Conservation (phyloP, 306 rosid genomes). For the Geum urbanum region DNA sequence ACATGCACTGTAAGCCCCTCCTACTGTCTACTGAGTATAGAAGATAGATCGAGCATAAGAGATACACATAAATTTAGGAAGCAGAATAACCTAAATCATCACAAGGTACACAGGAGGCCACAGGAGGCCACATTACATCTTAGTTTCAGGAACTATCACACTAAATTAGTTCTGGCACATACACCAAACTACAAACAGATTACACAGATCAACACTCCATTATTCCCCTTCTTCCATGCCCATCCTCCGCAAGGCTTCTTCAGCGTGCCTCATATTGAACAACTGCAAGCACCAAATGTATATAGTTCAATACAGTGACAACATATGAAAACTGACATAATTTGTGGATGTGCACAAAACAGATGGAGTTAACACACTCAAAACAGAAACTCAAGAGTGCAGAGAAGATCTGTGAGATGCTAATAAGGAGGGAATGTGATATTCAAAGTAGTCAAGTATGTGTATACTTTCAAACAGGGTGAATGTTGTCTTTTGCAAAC, state of each 20-base stretch:
- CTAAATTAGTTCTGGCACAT: neutral
- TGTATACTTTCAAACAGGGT: too few species aligned
- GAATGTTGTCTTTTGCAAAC: neutral
- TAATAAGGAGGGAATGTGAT: neutral
- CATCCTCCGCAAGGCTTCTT: neutral
- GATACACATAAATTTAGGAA: too few species aligned
- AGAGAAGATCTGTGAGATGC: neutral
- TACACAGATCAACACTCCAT: neutral
- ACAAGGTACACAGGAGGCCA: neutral
- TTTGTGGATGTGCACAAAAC: neutral
- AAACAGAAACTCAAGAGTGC: neutral
- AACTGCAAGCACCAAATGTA: neutral
- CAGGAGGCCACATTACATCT: neutral
- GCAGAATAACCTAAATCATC: neutral
- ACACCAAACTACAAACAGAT: neutral
- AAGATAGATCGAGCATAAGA: too few species aligned
- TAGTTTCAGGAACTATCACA: neutral
- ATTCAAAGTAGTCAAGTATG: neutral
- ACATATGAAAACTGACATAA: neutral
- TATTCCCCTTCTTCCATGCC: neutral
- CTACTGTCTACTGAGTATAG: too few species aligned
- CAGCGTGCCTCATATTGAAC: constrained; percentile 20
- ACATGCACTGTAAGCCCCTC: too few species aligned
- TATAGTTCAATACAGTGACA: neutral
- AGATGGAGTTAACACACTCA: neutral